Evolutionary conservation across 2,329 filamentous ascomycete genomes (phyloP).

Genomic region (Neurospora sp.): DNA sequence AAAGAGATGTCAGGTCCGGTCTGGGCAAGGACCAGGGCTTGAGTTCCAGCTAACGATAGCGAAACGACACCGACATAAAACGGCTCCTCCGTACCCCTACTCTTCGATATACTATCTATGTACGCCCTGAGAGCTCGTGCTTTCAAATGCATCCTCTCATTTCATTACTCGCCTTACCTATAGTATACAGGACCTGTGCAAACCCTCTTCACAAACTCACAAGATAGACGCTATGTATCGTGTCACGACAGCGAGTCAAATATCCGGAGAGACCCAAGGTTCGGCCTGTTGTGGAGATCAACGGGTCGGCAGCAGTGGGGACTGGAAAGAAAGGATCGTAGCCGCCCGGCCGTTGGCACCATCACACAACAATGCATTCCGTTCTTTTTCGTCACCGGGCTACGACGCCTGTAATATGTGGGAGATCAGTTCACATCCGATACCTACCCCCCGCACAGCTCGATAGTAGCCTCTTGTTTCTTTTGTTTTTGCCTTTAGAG

Average conservation of each 20-base stretch:
- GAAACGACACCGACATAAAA: neutral
- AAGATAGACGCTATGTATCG: neutral
- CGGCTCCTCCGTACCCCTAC: neutral
- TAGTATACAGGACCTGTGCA: neutral
- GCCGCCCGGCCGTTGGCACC: neutral
- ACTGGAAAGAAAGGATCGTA: neutral
- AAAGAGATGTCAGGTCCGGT: neutral
- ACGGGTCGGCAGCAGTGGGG: neutral
- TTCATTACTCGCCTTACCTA: neutral
- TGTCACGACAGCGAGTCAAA: neutral
- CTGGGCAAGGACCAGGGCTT: neutral
- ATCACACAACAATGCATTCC: neutral
- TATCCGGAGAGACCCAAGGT: neutral
- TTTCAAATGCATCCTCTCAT: neutral
- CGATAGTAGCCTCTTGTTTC: neutral
- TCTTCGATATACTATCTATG: neutral
- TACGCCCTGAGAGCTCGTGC: neutral
- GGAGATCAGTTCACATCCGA: neutral
- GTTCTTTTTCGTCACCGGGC: neutral
- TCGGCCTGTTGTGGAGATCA: neutral
- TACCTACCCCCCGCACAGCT: neutral
- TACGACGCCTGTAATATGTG: neutral
- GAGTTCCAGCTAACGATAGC: neutral
- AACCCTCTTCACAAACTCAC: neutral
- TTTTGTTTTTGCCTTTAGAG: neutral